Base-by-base conservation (phyloP, 371 early-diverging fungal genomes). In the Mucor velutinosus region DNA sequence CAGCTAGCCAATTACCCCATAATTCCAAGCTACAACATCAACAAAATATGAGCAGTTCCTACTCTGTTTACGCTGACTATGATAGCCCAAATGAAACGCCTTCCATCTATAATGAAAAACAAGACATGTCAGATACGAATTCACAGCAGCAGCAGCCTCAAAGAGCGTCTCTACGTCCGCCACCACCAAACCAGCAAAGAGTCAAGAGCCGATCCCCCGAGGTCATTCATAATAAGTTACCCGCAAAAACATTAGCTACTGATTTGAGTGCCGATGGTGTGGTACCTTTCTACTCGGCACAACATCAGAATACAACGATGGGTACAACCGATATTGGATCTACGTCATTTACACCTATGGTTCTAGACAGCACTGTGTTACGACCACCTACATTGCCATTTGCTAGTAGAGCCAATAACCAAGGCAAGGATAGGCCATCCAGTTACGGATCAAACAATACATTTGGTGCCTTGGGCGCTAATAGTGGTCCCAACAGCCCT, bases 371-470 rank as follows among this genome's bases (percentile, higher is more conserved):
- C 12, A 19, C 23, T 21, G 45, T 51, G 2, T 14, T 71, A 8
- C 12, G 47, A 0, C 71, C 71, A 21, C 71, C 71, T 8, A 58
- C 19, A 21, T 47, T 58, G 41, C 66, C 63, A 23, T 71, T 71
- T 59, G 71, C 63, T 8, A 49, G 35, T 30, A 30, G 65, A 47
- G 27, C 41, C 8, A 41, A 39, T n/a, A 8, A 10, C 15, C 23
- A 33, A 19, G 27, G 37, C 21, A 29, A 51, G 7, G 57, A 57
- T 23, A 35, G 71, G 25, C 71, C 71, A 12, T 37, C 62, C 3
- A 71, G 71, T 7, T 32, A 66, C 59, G 71, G 67, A 8, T 71
- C 71, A 12, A 62, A 51, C 53, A 66, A 71, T 53, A 71, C 71
- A 25, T 71, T 71, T 58, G 71, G 71, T 3, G 66, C 66, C 0